These are phyloP conservation scores for Rhodotorula sp. DNA, from an alignment of 1,284 basidiomycete species.

Conservation along the genomic window DNA sequence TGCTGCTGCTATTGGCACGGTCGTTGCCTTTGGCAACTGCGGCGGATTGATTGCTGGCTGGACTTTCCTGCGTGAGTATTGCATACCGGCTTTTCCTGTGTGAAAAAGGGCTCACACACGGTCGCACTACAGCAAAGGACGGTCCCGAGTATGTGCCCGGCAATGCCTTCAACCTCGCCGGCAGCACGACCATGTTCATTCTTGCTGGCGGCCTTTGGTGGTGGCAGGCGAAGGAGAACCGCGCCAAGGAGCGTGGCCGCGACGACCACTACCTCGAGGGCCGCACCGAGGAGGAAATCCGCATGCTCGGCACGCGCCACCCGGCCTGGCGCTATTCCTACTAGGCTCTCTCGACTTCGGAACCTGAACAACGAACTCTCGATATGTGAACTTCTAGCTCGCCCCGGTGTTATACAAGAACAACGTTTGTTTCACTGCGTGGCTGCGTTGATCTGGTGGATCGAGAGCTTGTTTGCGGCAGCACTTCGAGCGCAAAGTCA, in stretches of 20 bases:
- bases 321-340: slow-evolving; percentile 28
- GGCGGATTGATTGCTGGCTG: slow-evolving; percentile 48
- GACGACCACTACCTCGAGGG: slow-evolving; percentile 37
- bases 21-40: slow-evolving; percentile 48
- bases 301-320: slow-evolving; percentile 22
- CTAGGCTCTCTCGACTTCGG: neutral
- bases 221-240: slow-evolving; percentile 38
- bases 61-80: slow-evolving; percentile 28
- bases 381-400: neutral
- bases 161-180: slow-evolving; percentile 38
- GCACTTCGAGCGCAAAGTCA: too few species aligned
- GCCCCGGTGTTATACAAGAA: too few species aligned
- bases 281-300: slow-evolving; percentile 29
- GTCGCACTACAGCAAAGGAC: neutral
- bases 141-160: slow-evolving; percentile 24
- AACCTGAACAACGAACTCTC: too few species aligned
- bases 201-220: slow-evolving; percentile 19
- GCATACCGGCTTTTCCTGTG: neutral
- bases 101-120: neutral
- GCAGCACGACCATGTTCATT: slow-evolving; percentile 28
- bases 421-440: neutral
- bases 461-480: too few species aligned
- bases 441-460: neutral
- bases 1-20: slow-evolving; percentile 46
- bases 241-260: slow-evolving; percentile 22